Conservation (phyloP, 768 basidiomycete species). For the Lepiota brunneoincarnata region DNA sequence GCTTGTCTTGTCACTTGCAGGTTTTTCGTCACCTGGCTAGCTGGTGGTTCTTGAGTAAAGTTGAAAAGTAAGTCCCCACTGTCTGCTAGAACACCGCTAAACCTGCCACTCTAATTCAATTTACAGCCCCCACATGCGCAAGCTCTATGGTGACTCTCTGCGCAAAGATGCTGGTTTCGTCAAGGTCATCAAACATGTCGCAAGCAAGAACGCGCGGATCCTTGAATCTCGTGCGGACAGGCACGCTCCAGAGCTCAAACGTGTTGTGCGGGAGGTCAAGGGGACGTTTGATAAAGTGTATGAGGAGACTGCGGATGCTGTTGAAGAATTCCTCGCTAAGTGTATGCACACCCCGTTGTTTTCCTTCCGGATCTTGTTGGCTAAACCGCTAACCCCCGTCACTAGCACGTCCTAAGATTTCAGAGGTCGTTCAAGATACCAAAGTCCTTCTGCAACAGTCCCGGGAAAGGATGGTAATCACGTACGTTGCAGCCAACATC, state of each 20-base stretch:
- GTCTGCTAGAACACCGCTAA: neutral
- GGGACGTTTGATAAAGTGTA: conserved; percentile 96
- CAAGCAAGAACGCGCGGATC: conserved; percentile 75
- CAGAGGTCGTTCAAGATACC: conserved; percentile 91
- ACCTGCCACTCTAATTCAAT: neutral
- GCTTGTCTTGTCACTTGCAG: conserved; percentile 82
- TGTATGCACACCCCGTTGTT: conserved; percentile 50
- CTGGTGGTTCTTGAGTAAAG: conserved; percentile 93
- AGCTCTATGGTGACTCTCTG: conserved; percentile 89
- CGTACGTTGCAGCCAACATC: conserved; percentile 47
- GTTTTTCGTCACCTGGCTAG: conserved; percentile 83
- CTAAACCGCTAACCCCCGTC: conserved; percentile 1
- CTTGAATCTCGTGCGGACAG: conserved; percentile 75
- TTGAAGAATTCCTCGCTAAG: conserved; percentile 91
- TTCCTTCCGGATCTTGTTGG: conserved; percentile 10
- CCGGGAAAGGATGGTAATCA: conserved; percentile 86
- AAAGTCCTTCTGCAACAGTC: conserved; percentile 90
- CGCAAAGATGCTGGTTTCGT: conserved; percentile 97
- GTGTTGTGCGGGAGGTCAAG: conserved; percentile 83
- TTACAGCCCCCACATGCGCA: conserved; percentile 94
- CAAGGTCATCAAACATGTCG: conserved; percentile 95
- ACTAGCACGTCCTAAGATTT: conserved; percentile 81
- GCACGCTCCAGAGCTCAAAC: conserved; percentile 79
- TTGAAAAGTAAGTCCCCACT: conserved; percentile 74
- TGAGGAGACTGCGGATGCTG: conserved; percentile 87